Evolutionary conservation across 345 rosid species (phyloP).

Genomic region (Streptanthus diversifolius): DNA sequence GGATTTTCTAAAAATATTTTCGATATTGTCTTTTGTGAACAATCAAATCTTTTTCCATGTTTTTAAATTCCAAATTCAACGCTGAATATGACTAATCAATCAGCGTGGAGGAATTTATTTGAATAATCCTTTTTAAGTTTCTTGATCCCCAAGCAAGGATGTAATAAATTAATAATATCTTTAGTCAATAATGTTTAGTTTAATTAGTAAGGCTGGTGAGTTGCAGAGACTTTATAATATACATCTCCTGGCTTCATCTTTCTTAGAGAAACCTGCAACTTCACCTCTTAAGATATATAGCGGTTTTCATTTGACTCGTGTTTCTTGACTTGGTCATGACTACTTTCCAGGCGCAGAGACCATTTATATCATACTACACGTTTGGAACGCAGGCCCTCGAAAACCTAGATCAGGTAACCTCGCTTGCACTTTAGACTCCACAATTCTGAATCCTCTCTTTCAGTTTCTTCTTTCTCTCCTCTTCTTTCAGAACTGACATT

Average conservation of each 20-base stretch:
- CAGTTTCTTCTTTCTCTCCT: neutral
- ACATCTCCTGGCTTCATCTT: neutral
- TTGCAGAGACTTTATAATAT: neutral
- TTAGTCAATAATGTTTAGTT: neutral
- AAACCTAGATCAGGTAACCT: slow-evolving; percentile 57
- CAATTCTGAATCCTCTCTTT: neutral
- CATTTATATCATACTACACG: slow-evolving; percentile 66
- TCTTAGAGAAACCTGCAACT: neutral
- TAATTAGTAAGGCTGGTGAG: neutral
- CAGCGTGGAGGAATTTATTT: neutral
- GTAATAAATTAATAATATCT: neutral
- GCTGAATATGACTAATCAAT: no score
- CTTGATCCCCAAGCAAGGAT: slow-evolving; percentile 14
- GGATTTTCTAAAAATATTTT: no score
- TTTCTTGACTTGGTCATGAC: slow-evolving; percentile 6
- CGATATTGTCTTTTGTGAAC: no score
- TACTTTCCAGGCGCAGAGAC: slow-evolving; percentile 67
- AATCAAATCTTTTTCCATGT: no score
- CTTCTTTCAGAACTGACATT: neutral
- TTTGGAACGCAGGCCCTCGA: slow-evolving; percentile 49
- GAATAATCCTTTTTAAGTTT: neutral
- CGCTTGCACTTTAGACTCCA: neutral
- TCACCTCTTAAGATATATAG: slow-evolving; percentile 2
- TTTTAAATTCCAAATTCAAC: no score
- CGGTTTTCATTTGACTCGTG: neutral